Percentiles rank a stretch among this genome's conserved stretches.
These are phyloP conservation scores for Dendrocalamus sinicus DNA, from an alignment of 176 grass and related monocot genomes.

Conservation along the genomic window DNA sequence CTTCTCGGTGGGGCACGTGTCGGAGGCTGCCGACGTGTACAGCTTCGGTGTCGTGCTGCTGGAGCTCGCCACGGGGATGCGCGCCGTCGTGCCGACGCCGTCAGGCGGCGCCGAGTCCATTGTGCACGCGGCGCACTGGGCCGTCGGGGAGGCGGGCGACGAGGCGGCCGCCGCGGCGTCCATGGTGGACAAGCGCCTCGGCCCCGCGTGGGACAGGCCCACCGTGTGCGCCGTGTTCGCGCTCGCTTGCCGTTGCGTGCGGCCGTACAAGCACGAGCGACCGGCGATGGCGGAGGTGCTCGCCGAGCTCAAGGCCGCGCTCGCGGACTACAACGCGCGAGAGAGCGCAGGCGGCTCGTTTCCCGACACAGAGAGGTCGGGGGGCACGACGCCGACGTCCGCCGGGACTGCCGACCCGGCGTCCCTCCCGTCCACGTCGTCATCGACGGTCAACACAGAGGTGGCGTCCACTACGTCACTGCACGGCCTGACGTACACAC, in stretches of 20 bases:
- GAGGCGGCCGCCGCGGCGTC: not conserved
- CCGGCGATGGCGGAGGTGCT: slow-evolving; percentile 66
- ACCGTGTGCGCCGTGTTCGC: slow-evolving; percentile 56
- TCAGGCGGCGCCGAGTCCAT: slow-evolving; percentile 68
- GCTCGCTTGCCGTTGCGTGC: slow-evolving; percentile 61
- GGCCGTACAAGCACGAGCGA: slow-evolving; percentile 63
- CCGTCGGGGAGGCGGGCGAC: slow-evolving; percentile 2
- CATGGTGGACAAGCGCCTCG: slow-evolving; percentile 64
- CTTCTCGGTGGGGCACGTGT: slow-evolving; percentile 58
- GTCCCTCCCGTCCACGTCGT: slow-evolving; percentile 17
- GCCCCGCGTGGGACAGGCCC: slow-evolving; percentile 48
- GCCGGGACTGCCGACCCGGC: slow-evolving; percentile 1
- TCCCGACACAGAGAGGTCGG: slow-evolving; percentile 2
- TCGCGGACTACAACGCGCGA: slow-evolving; percentile 47
- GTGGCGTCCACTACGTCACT: not conserved
- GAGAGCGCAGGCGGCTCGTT: not conserved
- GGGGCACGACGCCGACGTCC: slow-evolving; percentile 19
- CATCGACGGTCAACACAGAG: slow-evolving; percentile 5
- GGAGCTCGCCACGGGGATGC: slow-evolving; percentile 58
- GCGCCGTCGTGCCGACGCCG: slow-evolving; percentile 65
- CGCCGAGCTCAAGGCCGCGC: slow-evolving; percentile 44
- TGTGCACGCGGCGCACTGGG: slow-evolving; percentile 54
- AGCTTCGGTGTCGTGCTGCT: slow-evolving; percentile 61
- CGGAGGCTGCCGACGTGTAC: slow-evolving; percentile 62
- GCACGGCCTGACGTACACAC: too few species aligned